Base-by-base conservation (phyloP, 768 basidiomycete genomes). In the Coprinellus micaceus region DNA sequence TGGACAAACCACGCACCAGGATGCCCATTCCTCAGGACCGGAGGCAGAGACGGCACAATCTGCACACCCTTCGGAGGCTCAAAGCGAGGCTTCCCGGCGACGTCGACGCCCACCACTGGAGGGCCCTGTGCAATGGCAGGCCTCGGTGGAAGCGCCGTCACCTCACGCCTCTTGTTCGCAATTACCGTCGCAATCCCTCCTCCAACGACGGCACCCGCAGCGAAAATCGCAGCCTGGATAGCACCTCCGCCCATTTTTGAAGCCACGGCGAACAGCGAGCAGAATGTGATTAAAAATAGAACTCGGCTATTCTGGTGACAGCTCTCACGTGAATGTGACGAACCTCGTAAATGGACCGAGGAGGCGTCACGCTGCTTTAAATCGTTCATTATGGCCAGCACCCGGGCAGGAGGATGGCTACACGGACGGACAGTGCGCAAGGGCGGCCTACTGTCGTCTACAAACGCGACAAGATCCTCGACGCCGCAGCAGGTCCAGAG, bases 191-290 rank as follows among this genome's bases (percentile, higher is more conserved):
- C 83, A 50, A 88, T 79, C 9, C 90, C 86, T 17, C 91, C 91
- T 37, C 94, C 94, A 24, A 94, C 74, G 22, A 86, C 67, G 1
- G 91, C 88, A 24, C 94, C 94, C 41, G 89, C 85, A 53, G 93
- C 85, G 67, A 96, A 95, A 48, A 88, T 79, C 22, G 85, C 86
- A 22, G 81, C 84, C 60, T 83, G 87, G 2, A 88, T 61, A 53
- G 85, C 60, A 47, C 22, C 46, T 2, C 46, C 46, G 12, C 15
- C 43, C 36, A 37, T 37, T 37, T 37, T 9, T 17, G n/a, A n/a
- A n/a, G n/a, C n/a, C n/a, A n/a, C n/a, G n/a, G n/a, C n/a, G n/a
- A n/a, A n/a, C n/a, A n/a, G n/a, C n/a, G n/a, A n/a, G n/a, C n/a
- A n/a, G n/a, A n/a, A n/a, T n/a, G n/a, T n/a, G n/a, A n/a, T 11